Percentiles rank a stretch among this genome's conserved stretches.
phyloP scores from a whole-genome alignment of 305 asterid species.

The Solanum aculeatissimum region DNA sequence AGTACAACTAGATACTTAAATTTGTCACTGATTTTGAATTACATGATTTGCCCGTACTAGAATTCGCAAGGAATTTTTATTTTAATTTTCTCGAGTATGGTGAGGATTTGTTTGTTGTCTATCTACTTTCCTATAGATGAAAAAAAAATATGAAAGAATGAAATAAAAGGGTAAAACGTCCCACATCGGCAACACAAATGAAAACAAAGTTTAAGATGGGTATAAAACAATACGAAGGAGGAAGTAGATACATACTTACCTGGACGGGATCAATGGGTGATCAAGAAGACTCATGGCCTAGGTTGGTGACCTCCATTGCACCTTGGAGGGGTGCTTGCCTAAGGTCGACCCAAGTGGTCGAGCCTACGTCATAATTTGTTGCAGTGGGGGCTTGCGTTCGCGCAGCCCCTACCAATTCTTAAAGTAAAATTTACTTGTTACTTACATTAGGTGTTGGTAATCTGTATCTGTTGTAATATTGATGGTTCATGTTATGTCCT shows the following conservation, averaged over 20 bases:
- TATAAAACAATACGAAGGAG: neutral
- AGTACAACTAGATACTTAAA: neutral
- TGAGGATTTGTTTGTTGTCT: neutral
- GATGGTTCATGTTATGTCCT: too few relatives aligned
- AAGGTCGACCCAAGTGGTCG: neutral
- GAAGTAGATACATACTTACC: slow-evolving; percentile 12
- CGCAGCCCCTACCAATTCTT: too few relatives aligned
- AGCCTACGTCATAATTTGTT: neutral
- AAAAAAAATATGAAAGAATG: neutral
- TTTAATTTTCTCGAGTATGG: neutral
- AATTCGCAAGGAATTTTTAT: neutral
- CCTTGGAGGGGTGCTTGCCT: neutral
- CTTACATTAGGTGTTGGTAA: too few relatives aligned
- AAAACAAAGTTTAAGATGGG: neutral
- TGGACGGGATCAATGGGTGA: slow-evolving; percentile 29
- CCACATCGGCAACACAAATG: too few relatives aligned
- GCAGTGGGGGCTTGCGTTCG: neutral
- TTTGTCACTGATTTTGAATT: neutral
- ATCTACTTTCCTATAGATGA: too few relatives aligned
- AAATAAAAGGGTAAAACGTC: neutral
- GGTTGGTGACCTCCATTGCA: slow-evolving; percentile 25
- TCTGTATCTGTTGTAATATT: too few relatives aligned
- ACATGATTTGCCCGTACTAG: neutral
- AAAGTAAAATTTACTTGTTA: too few relatives aligned
- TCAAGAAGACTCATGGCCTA: slow-evolving; percentile 22